phyloP scores from a whole-genome alignment of 345 rosid species.

The Angophora floribunda region DNA sequence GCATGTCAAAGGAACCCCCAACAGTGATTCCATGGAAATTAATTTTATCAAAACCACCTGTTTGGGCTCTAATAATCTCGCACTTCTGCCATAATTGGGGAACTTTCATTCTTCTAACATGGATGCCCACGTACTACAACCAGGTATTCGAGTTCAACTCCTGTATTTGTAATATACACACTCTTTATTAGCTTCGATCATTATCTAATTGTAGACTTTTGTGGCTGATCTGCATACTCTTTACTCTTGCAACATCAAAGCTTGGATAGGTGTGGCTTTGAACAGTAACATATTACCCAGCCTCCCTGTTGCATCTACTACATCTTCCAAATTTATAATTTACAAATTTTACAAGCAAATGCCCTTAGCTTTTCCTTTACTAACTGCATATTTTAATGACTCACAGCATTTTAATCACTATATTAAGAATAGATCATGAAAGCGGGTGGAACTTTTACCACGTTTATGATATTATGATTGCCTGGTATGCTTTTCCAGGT shows the following conservation, averaged over 20 bases:
- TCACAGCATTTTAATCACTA: not conserved
- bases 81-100: constrained; percentile 99
- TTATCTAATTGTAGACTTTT: not conserved
- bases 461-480: not conserved
- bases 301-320: not conserved
- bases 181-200: not conserved
- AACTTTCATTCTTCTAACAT: constrained; percentile 86
- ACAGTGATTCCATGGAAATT: constrained; percentile 90
- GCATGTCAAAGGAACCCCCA: constrained; percentile 67
- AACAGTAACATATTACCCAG: not conserved
- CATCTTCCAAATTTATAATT: not conserved
- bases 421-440: not conserved
- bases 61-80: constrained; percentile 93
- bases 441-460: not conserved
- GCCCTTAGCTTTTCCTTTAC: not conserved
- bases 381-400: not conserved
- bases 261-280: not conserved
- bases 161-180: not conserved
- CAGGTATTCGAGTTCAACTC: constrained; percentile 38
- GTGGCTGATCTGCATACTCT: not conserved
- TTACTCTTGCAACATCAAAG: not conserved
- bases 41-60: constrained; percentile 86
- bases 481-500: constrained; percentile 36
- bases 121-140: constrained; percentile 99
- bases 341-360: not conserved